A percentile compares a stretch with the other conserved stretches of the same genome.
phyloP scores from a whole-genome alignment of 192 early-diverging fungal genomes.

The Nowakowskiella sp. region DNA sequence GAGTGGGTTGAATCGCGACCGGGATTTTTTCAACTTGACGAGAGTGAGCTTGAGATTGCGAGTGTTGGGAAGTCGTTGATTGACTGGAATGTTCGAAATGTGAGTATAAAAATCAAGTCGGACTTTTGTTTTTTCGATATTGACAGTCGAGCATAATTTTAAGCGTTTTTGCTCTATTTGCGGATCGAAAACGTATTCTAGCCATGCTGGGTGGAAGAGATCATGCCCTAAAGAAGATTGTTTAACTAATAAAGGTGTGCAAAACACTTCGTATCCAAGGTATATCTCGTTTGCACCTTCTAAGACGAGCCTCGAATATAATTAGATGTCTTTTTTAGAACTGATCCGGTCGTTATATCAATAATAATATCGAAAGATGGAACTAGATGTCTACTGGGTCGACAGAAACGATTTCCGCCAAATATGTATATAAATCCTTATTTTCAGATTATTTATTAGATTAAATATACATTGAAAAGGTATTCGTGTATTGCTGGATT shows the following conservation, averaged over 20 bases:
- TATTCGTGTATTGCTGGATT: constrained; percentile 24
- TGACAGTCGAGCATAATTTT: neutral
- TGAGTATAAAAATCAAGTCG: neutral
- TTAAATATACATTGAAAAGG: neutral
- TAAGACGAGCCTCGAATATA: neutral
- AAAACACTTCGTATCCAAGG: constrained; percentile 37
- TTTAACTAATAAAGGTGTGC: constrained; percentile 4
- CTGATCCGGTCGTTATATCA: constrained; percentile 50
- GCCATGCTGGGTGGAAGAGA: constrained; percentile 26
- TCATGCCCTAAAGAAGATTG: constrained; percentile 21
- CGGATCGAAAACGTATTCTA: constrained; percentile 14
- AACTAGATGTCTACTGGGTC: constrained; percentile 34
- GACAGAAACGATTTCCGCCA: constrained; percentile 36
- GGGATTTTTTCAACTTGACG: too few species aligned
- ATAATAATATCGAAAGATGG: constrained; percentile 22
- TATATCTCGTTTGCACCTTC: neutral
- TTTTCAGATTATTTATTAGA: constrained; percentile 32
- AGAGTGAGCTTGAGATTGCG: too few species aligned
- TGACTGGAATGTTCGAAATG: constrained; percentile 41
- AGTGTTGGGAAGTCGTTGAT: too few species aligned
- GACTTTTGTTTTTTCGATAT: neutral
- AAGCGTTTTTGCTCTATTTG: constrained; percentile 36
- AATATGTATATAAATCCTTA: constrained; percentile 37
- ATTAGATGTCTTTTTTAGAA: constrained; percentile 12
- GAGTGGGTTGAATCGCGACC: too few species aligned